Conservation (phyloP, 1,139 yeast genomes). For the Candida albicans region DNA sequence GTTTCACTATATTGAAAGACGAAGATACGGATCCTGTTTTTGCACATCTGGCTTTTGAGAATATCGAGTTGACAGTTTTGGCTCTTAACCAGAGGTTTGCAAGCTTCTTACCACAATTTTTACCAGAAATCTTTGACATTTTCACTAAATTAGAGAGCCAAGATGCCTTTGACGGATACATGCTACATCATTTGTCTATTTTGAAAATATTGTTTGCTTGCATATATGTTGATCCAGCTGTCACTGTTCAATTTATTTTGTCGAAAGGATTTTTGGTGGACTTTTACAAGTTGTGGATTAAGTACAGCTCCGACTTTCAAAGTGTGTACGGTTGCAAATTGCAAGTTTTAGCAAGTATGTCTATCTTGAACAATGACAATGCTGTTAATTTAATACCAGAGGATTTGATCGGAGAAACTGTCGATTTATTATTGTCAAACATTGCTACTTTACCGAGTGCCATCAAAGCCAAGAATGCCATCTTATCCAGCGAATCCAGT, state of each 20-base stretch:
- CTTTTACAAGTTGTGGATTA: constrained; percentile 51
- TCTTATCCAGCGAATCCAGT: constrained; percentile 38
- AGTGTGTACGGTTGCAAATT: constrained; percentile 59
- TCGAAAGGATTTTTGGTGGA: constrained; percentile 37
- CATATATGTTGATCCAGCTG: constrained; percentile 40
- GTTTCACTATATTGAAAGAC: constrained; percentile 36
- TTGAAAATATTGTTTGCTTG: constrained; percentile 45
- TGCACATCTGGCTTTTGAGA: constrained; percentile 43
- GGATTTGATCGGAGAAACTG: constrained; percentile 42
- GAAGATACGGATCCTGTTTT: constrained; percentile 44
- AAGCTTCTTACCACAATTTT: constrained; percentile 35
- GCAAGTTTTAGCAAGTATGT: constrained; percentile 45
- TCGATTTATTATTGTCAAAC: constrained; percentile 41
- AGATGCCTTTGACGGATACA: constrained; percentile 47
- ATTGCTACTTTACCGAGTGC: constrained; percentile 50
- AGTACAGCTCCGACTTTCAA: constrained; percentile 46
- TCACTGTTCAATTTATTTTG: constrained; percentile 38
- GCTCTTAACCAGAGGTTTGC: constrained; percentile 37
- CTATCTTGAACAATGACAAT: constrained; percentile 32
- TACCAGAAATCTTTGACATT: constrained; percentile 38
- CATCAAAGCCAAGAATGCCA: constrained; percentile 44
- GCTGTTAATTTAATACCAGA: constrained; percentile 30
- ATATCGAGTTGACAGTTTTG: constrained; percentile 40
- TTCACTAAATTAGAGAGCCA: constrained; percentile 36
- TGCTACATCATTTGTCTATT: constrained; percentile 48